Conservation (phyloP, 2,329 filamentous ascomycete species). For the Colletotrichum phormii region DNA sequence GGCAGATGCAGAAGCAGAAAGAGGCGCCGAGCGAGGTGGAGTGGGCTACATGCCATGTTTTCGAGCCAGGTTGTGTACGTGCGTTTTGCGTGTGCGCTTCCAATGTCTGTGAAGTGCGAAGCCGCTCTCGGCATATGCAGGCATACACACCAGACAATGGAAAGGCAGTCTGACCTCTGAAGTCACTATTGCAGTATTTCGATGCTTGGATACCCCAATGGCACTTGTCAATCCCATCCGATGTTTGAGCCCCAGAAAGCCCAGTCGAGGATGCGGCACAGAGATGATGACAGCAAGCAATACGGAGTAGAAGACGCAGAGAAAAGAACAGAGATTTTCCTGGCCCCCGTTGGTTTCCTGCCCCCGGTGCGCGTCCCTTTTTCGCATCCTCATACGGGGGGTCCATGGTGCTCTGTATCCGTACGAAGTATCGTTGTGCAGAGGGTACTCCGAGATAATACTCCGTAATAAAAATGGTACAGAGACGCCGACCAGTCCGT, state of each 20-base stretch:
- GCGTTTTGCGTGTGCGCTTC: neutral
- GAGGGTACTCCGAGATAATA: neutral
- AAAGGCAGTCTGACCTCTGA: neutral
- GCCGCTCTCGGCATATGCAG: conserved; percentile 17
- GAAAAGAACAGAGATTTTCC: neutral
- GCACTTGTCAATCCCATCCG: conserved; percentile 18
- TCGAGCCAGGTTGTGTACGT: neutral
- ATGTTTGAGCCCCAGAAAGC: conserved; percentile 13
- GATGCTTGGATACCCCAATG: neutral
- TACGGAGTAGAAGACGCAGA: neutral
- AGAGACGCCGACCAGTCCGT: neutral
- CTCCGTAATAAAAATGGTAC: neutral
- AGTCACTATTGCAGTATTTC: too few relatives aligned
- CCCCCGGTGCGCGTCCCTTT: neutral
- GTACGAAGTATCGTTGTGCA: too few relatives aligned
- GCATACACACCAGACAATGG: neutral
- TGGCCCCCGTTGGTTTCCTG: neutral
- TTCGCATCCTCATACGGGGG: neutral
- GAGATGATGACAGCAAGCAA: conserved; percentile 7
- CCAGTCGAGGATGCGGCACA: neutral
- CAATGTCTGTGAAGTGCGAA: conserved; percentile 15
- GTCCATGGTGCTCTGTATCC: too few relatives aligned
- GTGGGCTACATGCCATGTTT: neutral
- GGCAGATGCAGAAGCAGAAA: neutral
- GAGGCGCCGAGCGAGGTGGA: neutral